Conservation (phyloP, 306 rosid species). For the Cicer pinnatifidum region DNA sequence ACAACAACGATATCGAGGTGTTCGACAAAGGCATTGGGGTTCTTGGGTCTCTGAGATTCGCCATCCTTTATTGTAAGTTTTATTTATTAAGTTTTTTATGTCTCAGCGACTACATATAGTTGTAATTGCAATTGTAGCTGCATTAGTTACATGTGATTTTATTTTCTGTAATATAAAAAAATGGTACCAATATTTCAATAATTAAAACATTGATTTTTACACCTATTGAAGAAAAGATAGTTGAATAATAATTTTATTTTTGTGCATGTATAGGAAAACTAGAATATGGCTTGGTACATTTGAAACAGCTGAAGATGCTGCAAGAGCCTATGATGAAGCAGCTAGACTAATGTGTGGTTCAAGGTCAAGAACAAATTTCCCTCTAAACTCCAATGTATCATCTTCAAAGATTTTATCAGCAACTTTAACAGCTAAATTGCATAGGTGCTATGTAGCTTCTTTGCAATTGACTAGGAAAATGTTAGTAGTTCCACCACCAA, state of each 20-base stretch:
- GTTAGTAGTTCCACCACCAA: neutral
- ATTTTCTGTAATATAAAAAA: too few species aligned
- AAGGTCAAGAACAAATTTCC: slow-evolving; percentile 69
- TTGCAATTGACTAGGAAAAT: slow-evolving; percentile 61
- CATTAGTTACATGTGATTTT: too few species aligned
- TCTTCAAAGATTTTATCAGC: slow-evolving; percentile 73
- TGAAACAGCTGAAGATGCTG: slow-evolving; percentile 84
- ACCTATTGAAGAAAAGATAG: too few species aligned
- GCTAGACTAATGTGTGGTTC: slow-evolving; percentile 79
- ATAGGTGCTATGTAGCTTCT: slow-evolving; percentile 71
- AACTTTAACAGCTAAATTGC: slow-evolving; percentile 69
- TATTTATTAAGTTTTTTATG: too few species aligned
- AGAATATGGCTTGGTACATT: slow-evolving; percentile 87
- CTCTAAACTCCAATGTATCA: slow-evolving; percentile 58
- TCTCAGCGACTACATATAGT: too few species aligned
- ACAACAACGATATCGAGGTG: slow-evolving; percentile 78
- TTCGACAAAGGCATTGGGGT: slow-evolving; percentile 86
- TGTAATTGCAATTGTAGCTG: too few species aligned
- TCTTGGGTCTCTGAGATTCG: slow-evolving; percentile 95
- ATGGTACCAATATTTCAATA: too few species aligned
- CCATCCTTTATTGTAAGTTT: slow-evolving; percentile 54
- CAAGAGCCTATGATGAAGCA: slow-evolving; percentile 78
- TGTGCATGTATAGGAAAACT: slow-evolving; percentile 69
- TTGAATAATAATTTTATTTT: neutral
- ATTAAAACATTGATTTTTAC: too few species aligned